Base-by-base conservation (phyloP, 2,329 filamentous ascomycete genomes). In the Bipolaris gigantea region DNA sequence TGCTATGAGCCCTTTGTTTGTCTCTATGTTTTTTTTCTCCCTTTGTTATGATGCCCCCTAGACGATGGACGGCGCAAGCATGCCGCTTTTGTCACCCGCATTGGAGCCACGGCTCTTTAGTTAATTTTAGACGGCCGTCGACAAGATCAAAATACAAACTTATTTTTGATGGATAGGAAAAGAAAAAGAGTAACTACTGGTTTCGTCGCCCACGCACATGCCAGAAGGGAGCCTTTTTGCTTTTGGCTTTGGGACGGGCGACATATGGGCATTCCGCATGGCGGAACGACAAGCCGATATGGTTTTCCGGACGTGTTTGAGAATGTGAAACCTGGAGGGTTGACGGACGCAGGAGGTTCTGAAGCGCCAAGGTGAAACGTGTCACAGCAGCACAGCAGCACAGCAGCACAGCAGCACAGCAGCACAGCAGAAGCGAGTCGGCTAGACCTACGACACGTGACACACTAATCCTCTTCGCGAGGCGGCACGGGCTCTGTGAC, bases 361-460 rank as follows among this genome's bases (percentile, higher is more conserved):
- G 53, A 57, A 57, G 58, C 54, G 58, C 58, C 49, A 59, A 59
- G 55, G 50, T 63, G 60, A 63, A 61, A 63, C 60, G 27, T 43
- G 41, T 34, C 46, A 45, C 27, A 41, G 40, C 40, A 34, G 33
- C 27, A 30, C 10, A 30, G 27, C 27, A 30, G 27, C 10, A 30
- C 27, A 30, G 27, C 33, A 34, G 33, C 23, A 25, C 23, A 25
- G 23, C 23, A 25, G 23, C 6, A 25, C 6, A 25, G 23, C 21
- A 21, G 21, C 21, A 21, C 33, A 34, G 33, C 27, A 30, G 27
- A 21, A 34, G 33, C 19, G 43, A 16, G 43, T 16, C 40, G 51
- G 40, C 51, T 19, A 44, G 30, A 53, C 36, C 43, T 42, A 16
- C 25, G 25, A 38, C 59, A 61, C 59, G 56, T 57, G 56, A 46